Evolutionary conservation across 371 early-diverging fungal species (phyloP), one percentile per base, ranked within the genome.

Genomic region (Syncephalastrum racemosum): DNA sequence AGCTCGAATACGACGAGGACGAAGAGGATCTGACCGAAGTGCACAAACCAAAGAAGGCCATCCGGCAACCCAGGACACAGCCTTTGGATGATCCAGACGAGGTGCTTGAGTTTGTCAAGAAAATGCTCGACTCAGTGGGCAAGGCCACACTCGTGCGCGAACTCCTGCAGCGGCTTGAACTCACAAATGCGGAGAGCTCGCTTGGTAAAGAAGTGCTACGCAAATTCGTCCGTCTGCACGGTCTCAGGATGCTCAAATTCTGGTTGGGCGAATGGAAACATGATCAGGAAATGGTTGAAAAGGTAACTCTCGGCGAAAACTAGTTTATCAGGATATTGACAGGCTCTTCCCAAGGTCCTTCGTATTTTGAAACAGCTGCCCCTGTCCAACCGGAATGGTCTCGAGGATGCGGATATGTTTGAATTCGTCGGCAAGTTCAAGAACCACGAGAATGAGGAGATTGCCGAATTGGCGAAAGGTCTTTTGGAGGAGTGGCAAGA

Each of bases 401-500:
- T 90, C 5, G 90, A 88, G 48, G 90, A 90, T 45, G 75, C 78
- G 14, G 73, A 81, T 22, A 71, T 86, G 60, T 72, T 77, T 50
- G 80, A 80, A 18, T 66, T 81, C 19, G 63, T 84, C 8, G 73
- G 69, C 4, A 78, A 66, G 27, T 61, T 81, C 14, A 70, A 69
- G 0, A 58, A 64, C 2, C 68, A 74, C 22, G 70, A 71, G 4
- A 68, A 83, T 15, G 62, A 68, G 24, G 60, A 66, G 0, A 75
- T 83, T 46, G 58, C 61, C 14, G 57, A 58, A 4, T 56, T 71
- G 48, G 71, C 82, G 4, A 55, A 60, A 7, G 61, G 58, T 4
- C 66, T 86, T 6, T 39, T 82, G 20, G 56, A 59, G 2, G 63
- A 70, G 5, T 86, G 86, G 86, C 64, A 63, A 39, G 67, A 73